Evolutionary conservation across 768 basidiomycete species (phyloP).

Genomic region (Favolaschia claudopus): DNA sequence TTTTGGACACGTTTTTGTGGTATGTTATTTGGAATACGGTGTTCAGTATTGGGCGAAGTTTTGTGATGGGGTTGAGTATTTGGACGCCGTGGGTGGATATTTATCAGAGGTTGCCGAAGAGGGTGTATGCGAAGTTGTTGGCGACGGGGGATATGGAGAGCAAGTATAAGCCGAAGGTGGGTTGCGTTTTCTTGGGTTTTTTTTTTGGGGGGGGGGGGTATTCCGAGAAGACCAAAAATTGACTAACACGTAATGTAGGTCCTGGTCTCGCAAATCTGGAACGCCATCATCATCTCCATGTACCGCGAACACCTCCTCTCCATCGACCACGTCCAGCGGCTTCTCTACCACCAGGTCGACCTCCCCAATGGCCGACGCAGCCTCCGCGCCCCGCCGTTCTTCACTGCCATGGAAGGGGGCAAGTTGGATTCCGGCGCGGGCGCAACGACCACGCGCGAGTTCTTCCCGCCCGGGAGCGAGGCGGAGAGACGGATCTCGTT

Average conservation of each 20-base stretch:
- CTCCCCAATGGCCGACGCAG: conserved; percentile 63
- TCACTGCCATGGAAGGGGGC: conserved; percentile 94
- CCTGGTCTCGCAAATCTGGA: conserved; percentile 99
- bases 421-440: too few relatives aligned
- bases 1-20: conserved; percentile 99
- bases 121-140: conserved; percentile 94
- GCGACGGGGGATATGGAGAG: conserved; percentile 96
- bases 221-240: too few relatives aligned
- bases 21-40: conserved; percentile 99
- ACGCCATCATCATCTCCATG: conserved; percentile 99
- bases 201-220: too few relatives aligned
- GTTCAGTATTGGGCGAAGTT: conserved; percentile 86
- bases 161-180: conserved; percentile 98
- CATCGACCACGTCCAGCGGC: conserved; percentile 97
- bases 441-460: conserved; percentile 68
- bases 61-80: conserved; percentile 91
- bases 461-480: conserved; percentile 95
- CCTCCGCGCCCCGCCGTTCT: conserved; percentile 95
- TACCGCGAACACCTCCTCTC: conserved; percentile 98
- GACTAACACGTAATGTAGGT: too few relatives aligned
- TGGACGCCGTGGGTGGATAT: conserved; percentile 99
- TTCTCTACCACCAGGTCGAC: conserved; percentile 97
- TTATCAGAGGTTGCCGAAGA: conserved; percentile 93
- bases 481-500: conserved; percentile 98
- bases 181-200: conserved; percentile 24